phyloP scores from a whole-genome alignment of 1,284 basidiomycete species.

The Rugosomyces carneus region DNA sequence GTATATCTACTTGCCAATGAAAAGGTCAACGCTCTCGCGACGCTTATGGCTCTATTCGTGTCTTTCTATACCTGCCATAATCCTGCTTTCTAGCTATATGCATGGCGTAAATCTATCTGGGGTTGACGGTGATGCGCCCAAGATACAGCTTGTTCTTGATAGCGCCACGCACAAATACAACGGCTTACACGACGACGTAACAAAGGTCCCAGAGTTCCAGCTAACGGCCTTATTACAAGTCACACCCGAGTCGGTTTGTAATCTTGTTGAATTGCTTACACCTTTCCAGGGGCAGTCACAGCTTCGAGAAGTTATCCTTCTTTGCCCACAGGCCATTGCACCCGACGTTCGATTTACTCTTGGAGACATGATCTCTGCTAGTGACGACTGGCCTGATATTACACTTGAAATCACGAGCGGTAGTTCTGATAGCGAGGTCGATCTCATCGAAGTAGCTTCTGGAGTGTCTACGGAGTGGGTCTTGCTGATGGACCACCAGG shows the following conservation, averaged over 20 bases:
- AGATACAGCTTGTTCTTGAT: slow-evolving; percentile 3
- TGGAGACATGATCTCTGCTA: slow-evolving; percentile 25
- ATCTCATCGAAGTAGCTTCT: slow-evolving; percentile 29
- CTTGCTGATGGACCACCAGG: slow-evolving; percentile 44
- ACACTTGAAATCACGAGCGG: slow-evolving; percentile 34
- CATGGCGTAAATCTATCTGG: background rate
- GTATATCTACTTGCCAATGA: background rate
- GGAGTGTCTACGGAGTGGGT: slow-evolving; percentile 41
- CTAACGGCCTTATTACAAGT: slow-evolving; percentile 49
- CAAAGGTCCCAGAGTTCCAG: slow-evolving; percentile 8
- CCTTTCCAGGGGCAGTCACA: slow-evolving; percentile 30
- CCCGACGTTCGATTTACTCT: slow-evolving; percentile 30
- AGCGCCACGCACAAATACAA: background rate
- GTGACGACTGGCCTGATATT: slow-evolving; percentile 33
- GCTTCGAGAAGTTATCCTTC: slow-evolving; percentile 41
- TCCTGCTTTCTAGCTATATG: slow-evolving; percentile 7
- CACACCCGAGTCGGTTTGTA: slow-evolving; percentile 26
- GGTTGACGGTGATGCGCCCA: slow-evolving; percentile 1
- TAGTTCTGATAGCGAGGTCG: slow-evolving; percentile 23
- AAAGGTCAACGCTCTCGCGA: background rate
- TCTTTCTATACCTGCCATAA: slow-evolving; percentile 6
- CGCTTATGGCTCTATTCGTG: slow-evolving; percentile 7
- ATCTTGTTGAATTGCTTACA: slow-evolving; percentile 28
- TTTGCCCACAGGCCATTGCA: slow-evolving; percentile 38
- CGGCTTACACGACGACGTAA: slow-evolving; percentile 3